These are phyloP conservation scores for Boletus calvinii DNA, from an alignment of 1,284 basidiomycete species.

Conservation along the genomic window DNA sequence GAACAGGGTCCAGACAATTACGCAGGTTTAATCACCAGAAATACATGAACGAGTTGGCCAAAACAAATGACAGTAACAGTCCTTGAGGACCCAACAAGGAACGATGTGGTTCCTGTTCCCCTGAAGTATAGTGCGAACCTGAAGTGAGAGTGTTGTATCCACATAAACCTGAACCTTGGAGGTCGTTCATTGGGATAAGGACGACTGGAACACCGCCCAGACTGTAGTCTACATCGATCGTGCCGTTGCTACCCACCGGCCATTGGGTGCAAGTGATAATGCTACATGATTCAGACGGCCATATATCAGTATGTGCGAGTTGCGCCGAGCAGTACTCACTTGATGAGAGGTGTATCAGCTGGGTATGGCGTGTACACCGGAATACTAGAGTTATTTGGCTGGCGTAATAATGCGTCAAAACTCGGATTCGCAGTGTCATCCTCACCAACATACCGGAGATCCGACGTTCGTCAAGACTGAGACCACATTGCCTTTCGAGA, in stretches of 20 bases:
- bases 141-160: constrained; percentile 13
- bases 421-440: background rate
- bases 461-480: constrained; percentile 77
- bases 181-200: constrained; percentile 43
- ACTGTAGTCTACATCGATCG: constrained; percentile 56
- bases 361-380: constrained; percentile 54
- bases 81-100: background rate
- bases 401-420: background rate
- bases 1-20: background rate
- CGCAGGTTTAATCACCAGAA: constrained; percentile 3
- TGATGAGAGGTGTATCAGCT: constrained; percentile 45
- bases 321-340: constrained; percentile 42
- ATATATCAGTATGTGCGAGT: constrained; percentile 3
- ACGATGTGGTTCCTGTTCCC: background rate
- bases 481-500: constrained; percentile 72
- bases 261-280: constrained; percentile 62
- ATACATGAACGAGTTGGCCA: constrained; percentile 10
- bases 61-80: constrained; percentile 11
- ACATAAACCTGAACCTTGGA: constrained; percentile 44
- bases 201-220: constrained; percentile 58
- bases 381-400: constrained; percentile 58
- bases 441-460: constrained; percentile 51
- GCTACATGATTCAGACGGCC: constrained; percentile 38
- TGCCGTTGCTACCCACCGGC: constrained; percentile 62
- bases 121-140: constrained; percentile 9